These are phyloP conservation scores for Populus hybrid DNA, from an alignment of 441 rosid genomes.

Conservation along the genomic window DNA sequence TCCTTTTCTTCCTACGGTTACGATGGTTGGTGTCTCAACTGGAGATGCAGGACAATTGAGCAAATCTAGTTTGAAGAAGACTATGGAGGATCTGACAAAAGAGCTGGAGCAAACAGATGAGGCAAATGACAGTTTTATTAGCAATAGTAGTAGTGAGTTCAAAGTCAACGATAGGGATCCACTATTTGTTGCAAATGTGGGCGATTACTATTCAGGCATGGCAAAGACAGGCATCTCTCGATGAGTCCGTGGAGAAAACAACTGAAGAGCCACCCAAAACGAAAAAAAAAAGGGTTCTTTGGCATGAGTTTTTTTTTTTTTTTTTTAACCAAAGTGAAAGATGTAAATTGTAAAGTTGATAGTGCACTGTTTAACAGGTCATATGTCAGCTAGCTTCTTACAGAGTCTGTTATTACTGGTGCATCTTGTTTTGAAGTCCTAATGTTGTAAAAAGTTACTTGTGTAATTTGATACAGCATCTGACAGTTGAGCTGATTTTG, in stretches of 20 bases:
- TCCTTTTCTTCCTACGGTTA: constrained; percentile 90
- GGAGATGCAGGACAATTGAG: constrained; percentile 76
- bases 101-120: constrained; percentile 71
- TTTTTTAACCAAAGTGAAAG: constrained; percentile 2
- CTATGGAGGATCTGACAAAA: constrained; percentile 71
- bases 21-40: constrained; percentile 94
- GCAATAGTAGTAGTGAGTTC: constrained; percentile 20
- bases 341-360: constrained; percentile 12
- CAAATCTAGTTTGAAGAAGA: constrained; percentile 75
- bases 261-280: constrained; percentile 18
- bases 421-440: background rate
- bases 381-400: background rate
- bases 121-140: constrained; percentile 33
- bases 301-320: background rate
- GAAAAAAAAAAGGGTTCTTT: background rate
- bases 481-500: constrained; percentile 6
- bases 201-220: constrained; percentile 70
- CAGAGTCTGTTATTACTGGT: background rate
- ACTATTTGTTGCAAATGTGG: constrained; percentile 89
- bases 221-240: constrained; percentile 49
- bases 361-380: constrained; percentile 5
- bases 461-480: background rate
- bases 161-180: constrained; percentile 75
- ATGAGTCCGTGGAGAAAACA: constrained; percentile 54
- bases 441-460: constrained; percentile 3